A percentile compares a stretch with the other conserved stretches of the same genome.
phyloP scores from a whole-genome alignment of 2,329 filamentous ascomycete species.

The Pyrenophora seminiperda region DNA sequence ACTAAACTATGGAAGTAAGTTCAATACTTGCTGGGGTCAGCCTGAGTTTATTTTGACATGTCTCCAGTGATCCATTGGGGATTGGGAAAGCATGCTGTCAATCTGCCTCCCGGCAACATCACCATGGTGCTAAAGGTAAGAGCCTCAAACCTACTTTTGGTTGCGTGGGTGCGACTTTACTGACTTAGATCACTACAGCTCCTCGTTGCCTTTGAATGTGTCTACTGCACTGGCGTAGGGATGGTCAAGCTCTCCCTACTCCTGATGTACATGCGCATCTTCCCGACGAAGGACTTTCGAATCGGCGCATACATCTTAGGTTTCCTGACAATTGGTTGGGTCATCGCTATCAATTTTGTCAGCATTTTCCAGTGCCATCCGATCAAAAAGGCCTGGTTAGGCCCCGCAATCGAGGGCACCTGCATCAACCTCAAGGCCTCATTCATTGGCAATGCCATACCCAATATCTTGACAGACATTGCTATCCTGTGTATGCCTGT shows the following conservation, averaged over 20 bases:
- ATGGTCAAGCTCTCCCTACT: constrained; percentile 59
- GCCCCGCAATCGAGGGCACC: constrained; percentile 49
- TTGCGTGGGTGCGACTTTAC: not conserved
- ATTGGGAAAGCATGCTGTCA: constrained; percentile 4
- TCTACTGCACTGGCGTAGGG: constrained; percentile 56
- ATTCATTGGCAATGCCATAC: constrained; percentile 58
- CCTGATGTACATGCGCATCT: constrained; percentile 61
- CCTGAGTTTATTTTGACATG: not conserved
- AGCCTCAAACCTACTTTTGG: not conserved
- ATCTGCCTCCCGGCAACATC: constrained; percentile 1
- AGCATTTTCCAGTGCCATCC: constrained; percentile 61
- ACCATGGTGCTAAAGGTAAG: constrained; percentile 3
- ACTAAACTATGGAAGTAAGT: constrained; percentile 2
- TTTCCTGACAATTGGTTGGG: constrained; percentile 55
- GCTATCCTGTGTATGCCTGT: constrained; percentile 56
- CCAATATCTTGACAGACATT: constrained; percentile 56
- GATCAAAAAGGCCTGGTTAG: constrained; percentile 56
- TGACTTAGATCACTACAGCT: constrained; percentile 38
- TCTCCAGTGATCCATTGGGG: not conserved
- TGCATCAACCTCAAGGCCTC: constrained; percentile 59
- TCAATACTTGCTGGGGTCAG: not conserved
- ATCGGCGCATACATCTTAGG: constrained; percentile 51
- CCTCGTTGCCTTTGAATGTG: constrained; percentile 55
- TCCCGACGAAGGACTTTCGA: constrained; percentile 53
- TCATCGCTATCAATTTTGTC: constrained; percentile 55